phyloP scores from a whole-genome alignment of 148 eudicot genomes.

The Heliosperma pusillum region DNA sequence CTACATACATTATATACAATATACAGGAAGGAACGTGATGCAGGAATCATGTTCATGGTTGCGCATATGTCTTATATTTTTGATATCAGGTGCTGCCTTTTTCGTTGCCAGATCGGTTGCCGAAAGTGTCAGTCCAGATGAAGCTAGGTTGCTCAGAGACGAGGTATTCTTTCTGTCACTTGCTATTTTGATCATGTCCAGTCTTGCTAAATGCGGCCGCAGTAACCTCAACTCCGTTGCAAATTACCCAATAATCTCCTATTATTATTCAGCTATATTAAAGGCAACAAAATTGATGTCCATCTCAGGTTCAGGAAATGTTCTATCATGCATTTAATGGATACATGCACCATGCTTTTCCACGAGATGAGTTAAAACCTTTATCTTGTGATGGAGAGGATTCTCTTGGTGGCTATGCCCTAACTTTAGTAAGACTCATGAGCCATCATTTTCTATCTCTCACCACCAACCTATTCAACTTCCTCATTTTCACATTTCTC shows the following conservation, averaged over 20 bases:
- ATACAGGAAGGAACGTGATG: too few species aligned
- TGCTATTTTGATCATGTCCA: too few species aligned
- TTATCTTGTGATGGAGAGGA: conserved; percentile 91
- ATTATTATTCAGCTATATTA: too few species aligned
- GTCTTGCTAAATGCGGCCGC: too few species aligned
- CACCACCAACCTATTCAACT: neutral
- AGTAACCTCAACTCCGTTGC: too few species aligned
- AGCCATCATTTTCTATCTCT: neutral
- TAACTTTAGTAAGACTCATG: conserved; percentile 65
- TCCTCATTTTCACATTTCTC: neutral
- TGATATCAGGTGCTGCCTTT: conserved; percentile 19
- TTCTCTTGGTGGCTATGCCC: conserved; percentile 94
- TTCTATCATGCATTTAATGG: conserved; percentile 98
- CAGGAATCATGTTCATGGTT: too few species aligned
- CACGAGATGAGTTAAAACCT: conserved; percentile 88
- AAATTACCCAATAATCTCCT: too few species aligned
- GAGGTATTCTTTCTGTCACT: conserved; percentile 44
- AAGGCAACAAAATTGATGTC: neutral
- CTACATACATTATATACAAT: too few species aligned
- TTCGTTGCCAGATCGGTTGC: conserved; percentile 37
- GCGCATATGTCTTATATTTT: conserved; percentile 14
- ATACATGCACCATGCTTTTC: conserved; percentile 95
- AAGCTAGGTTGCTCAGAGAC: conserved; percentile 78
- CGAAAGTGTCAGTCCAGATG: conserved; percentile 65
- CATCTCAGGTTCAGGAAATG: conserved; percentile 72